Percentiles rank a stretch among this genome's conserved stretches.
Evolutionary conservation across 495 filamentous ascomycete genomes (phyloP).

Genomic region (Aspergillus affinis): DNA sequence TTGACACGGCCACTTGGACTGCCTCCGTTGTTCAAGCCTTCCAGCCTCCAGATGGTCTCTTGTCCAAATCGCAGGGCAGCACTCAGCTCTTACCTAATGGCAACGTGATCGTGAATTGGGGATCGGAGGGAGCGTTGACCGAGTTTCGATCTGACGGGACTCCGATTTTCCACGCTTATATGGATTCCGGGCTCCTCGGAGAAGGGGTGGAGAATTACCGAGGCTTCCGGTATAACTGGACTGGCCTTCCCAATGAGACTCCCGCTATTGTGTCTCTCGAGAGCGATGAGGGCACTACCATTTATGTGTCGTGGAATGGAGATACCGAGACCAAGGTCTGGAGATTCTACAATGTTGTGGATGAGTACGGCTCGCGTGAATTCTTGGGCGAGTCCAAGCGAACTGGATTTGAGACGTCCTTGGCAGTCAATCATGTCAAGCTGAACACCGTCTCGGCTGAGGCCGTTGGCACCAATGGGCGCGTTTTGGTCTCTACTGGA

Average conservation of each 20-base stretch:
- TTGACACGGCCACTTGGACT: slow-evolving; percentile 50
- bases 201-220: slow-evolving; percentile 38
- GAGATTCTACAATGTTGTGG: slow-evolving; percentile 38
- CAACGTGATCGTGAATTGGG: slow-evolving; percentile 57
- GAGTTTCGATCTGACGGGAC: slow-evolving; percentile 52
- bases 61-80: slow-evolving; percentile 57
- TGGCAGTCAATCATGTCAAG: slow-evolving; percentile 18
- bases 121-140: slow-evolving; percentile 51
- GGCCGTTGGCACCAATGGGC: slow-evolving; percentile 20
- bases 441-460: slow-evolving; percentile 23
- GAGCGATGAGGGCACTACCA: slow-evolving; percentile 25
- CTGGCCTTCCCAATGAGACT: slow-evolving; percentile 31
- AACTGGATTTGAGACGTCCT: slow-evolving; percentile 39
- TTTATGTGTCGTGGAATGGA: slow-evolving; percentile 47
- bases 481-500: slow-evolving; percentile 27
- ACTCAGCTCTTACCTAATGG: slow-evolving; percentile 55
- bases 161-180: slow-evolving; percentile 44
- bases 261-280: slow-evolving; percentile 35
- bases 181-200: slow-evolving; percentile 32
- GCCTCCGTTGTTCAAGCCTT: slow-evolving; percentile 46
- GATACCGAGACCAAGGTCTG: slow-evolving; percentile 40
- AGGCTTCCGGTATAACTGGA: slow-evolving; percentile 39
- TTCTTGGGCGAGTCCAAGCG: slow-evolving; percentile 37
- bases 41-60: slow-evolving; percentile 46
- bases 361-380: slow-evolving; percentile 31